Base-by-base conservation (phyloP, 1,284 basidiomycete genomes). In the Trichosporon faecale region DNA sequence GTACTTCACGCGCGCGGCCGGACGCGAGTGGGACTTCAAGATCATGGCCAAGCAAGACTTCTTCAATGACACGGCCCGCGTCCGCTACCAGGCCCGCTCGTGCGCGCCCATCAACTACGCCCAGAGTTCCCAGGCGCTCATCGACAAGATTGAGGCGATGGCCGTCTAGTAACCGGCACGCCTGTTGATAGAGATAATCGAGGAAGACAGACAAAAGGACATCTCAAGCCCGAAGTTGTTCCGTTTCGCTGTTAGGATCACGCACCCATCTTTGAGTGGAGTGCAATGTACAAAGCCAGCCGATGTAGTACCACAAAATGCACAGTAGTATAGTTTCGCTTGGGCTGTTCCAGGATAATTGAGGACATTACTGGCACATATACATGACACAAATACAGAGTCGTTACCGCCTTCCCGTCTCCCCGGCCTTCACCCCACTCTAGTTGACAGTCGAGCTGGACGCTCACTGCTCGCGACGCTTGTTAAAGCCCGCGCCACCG, bases 1-100 rank as follows among this genome's bases (percentile, higher is more conserved):
- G 9, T 84, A 89, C 61, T 84, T 98, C 76, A 86, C 89, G 67
- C 87, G 87, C 67, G 89, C 91, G 0, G 86, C 86, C 8, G 91
- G 91, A 72, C 86, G 87, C 73, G 88, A 89, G 1, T 97, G 87
- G 84, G 91, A 93, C 76, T 94, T 98, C 83, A 88, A 88, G 66
- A 94, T 94, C 81, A 89, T 91, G 65, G 96, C 94, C 11, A 95
- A 92, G 84, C 89, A 91, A 76, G 94, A 97, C 75, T 90, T 88
- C 0, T 97, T 88, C 82, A 92, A 94, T 76, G 93, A 93, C 46
- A 86, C 87, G 79, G 87, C 88, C 7, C 89, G 93, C 33, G 89
- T 94, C 40, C 88, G 93, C 55, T 96, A 95, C 80, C 91, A 91
- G 23, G 90, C 94, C 75, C 87, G 89, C 72, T 88, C 86, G 66